These are phyloP conservation scores for Pichia ethanolica DNA, from an alignment of 805 yeast genomes.

Conservation along the genomic window DNA sequence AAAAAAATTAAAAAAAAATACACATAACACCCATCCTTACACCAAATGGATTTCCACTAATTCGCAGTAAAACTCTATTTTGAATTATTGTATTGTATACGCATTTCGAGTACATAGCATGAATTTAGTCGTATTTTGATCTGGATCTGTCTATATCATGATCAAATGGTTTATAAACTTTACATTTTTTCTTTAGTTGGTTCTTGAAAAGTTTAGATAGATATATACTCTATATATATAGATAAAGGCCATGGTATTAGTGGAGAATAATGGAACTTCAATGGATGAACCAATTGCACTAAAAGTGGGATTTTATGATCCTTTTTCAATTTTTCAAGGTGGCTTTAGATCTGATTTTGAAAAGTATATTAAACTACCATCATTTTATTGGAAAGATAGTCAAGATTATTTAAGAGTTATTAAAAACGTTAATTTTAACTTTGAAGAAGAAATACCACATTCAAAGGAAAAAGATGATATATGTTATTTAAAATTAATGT, in stretches of 20 bases:
- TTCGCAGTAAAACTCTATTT: too few species aligned
- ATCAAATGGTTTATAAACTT: too few species aligned
- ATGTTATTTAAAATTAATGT: conserved; percentile 53
- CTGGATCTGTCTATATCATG: too few species aligned
- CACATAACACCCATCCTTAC: too few species aligned
- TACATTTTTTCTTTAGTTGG: too few species aligned
- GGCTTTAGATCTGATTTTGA: conserved; percentile 37
- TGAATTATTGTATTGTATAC: too few species aligned
- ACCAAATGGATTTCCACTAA: too few species aligned
- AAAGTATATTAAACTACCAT: conserved; percentile 47
- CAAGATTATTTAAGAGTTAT: conserved; percentile 56
- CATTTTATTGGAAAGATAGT: conserved; percentile 60
- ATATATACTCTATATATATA: too few species aligned
- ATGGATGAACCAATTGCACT: conserved; percentile 2
- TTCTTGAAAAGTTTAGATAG: too few species aligned
- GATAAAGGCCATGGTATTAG: neutral
- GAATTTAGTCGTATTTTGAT: too few species aligned
- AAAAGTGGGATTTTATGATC: conserved; percentile 63
- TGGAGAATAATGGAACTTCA: neutral
- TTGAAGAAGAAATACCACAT: conserved; percentile 51
- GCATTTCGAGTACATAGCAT: too few species aligned
- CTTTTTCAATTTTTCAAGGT: conserved; percentile 48
- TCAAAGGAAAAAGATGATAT: conserved; percentile 4
- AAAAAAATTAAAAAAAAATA: too few species aligned
- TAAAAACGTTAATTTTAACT: conserved; percentile 44